These are phyloP conservation scores for Eustoma russellianum DNA, from an alignment of 257 asterid species.

Conservation along the genomic window DNA sequence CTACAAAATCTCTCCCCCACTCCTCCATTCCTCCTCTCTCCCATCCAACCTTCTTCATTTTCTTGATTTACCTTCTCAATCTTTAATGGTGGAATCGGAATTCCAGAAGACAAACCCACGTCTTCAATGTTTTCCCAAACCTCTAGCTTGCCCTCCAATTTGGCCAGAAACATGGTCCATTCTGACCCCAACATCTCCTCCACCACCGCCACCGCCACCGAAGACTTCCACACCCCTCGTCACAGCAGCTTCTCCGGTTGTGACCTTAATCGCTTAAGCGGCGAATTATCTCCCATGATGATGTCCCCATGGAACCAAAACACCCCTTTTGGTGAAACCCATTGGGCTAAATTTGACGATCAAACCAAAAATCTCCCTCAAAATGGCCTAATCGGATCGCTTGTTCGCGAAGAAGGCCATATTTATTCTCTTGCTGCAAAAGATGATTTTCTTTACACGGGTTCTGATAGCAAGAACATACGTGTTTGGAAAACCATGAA, in stretches of 20 bases:
- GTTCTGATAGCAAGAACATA: constrained; percentile 72
- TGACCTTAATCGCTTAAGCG: constrained; percentile 40
- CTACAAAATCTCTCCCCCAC: constrained; percentile 45
- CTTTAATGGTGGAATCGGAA: neutral
- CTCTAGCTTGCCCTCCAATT: constrained; percentile 9
- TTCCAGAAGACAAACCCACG: too few relatives aligned
- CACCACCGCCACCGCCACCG: constrained; percentile 9
- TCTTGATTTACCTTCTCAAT: neutral
- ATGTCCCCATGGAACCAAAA: constrained; percentile 85
- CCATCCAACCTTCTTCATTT: neutral
- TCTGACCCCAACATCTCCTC: constrained; percentile 32
- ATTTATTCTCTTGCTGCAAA: constrained; percentile 58
- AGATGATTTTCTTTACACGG: constrained; percentile 52
- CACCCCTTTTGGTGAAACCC: constrained; percentile 26
- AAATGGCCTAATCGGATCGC: constrained; percentile 53
- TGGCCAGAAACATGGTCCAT: constrained; percentile 23
- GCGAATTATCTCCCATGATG: constrained; percentile 61
- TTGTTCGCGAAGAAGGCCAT: constrained; percentile 74
- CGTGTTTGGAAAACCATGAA: constrained; percentile 67
- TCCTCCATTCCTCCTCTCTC: constrained; percentile 7
- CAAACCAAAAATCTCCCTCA: constrained; percentile 18
- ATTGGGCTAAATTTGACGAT: constrained; percentile 23
- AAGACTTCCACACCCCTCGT: constrained; percentile 20
- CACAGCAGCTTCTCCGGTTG: constrained; percentile 45
- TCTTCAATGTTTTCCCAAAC: constrained; percentile 21